phyloP scores from a whole-genome alignment of 345 rosid genomes.

The Geranium brycei region DNA sequence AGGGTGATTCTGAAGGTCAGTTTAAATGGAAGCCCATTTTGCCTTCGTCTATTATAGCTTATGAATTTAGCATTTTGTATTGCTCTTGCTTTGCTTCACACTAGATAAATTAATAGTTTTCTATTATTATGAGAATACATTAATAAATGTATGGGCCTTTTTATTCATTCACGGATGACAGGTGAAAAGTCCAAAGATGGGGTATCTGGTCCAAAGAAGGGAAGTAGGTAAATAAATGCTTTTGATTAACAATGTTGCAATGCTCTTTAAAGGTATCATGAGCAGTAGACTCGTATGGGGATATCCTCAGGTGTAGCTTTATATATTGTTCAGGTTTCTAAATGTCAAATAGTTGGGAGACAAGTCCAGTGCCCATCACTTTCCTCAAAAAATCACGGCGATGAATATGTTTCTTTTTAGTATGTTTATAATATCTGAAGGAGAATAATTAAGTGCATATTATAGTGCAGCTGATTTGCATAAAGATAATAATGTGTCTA shows the following conservation, averaged over 20 bases:
- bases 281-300: slow-evolving; percentile 16
- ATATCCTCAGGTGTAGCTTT: not conserved
- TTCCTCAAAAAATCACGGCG: too few species aligned
- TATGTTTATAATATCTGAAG: too few species aligned
- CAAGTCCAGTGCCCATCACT: not conserved
- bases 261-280: slow-evolving; percentile 30
- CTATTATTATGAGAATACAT: slow-evolving; percentile 39
- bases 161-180: slow-evolving; percentile 99
- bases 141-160: slow-evolving; percentile 90
- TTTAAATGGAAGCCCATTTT: slow-evolving; percentile 5
- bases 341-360: not conserved
- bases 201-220: slow-evolving; percentile 97
- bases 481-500: too few species aligned
- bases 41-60: slow-evolving; percentile 1
- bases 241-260: slow-evolving; percentile 42
- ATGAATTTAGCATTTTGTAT: slow-evolving; percentile 3
- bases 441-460: too few species aligned
- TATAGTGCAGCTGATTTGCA: too few species aligned
- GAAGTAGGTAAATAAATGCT: slow-evolving; percentile 97
- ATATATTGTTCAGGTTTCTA: not conserved
- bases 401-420: too few species aligned
- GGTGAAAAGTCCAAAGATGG: slow-evolving; percentile 99
- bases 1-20: slow-evolving; percentile 77
- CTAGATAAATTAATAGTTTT: slow-evolving; percentile 40
- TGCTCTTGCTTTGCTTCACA: slow-evolving; percentile 15